phyloP scores from a whole-genome alignment of 306 rosid genomes.

The Citrullus colocynthis region DNA sequence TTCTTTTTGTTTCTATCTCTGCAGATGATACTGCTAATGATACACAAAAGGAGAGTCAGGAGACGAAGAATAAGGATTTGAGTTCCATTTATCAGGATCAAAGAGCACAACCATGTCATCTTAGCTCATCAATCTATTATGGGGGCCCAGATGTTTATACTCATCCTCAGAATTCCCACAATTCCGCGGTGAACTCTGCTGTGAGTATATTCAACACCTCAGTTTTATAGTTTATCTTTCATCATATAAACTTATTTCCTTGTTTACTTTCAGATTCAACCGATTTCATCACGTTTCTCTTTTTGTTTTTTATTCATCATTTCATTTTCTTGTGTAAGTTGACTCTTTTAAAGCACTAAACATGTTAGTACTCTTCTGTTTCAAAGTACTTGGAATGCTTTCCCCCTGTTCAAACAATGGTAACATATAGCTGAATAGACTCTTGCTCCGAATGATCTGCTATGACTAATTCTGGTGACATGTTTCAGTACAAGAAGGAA shows the following conservation, averaged over 20 bases:
- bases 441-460: not conserved
- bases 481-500: conserved; percentile 48
- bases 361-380: not conserved
- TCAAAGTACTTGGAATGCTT: not conserved
- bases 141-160: conserved; percentile 79
- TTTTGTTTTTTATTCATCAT: not conserved
- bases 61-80: conserved; percentile 24
- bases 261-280: not conserved
- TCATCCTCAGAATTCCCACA: conserved; percentile 35
- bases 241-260: not conserved
- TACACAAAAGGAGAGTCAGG: conserved; percentile 29
- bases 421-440: not conserved
- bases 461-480: not conserved
- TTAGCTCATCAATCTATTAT: conserved; percentile 84
- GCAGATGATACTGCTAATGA: conserved; percentile 29
- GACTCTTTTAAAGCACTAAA: not conserved
- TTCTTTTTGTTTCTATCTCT: not conserved
- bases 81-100: conserved; percentile 55
- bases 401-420: not conserved
- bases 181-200: conserved; percentile 21
- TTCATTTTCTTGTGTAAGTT: not conserved
- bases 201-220: conserved; percentile 18
- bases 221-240: not conserved
- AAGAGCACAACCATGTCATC: conserved; percentile 68
- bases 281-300: not conserved